phyloP scores from a whole-genome alignment of 176 grass and related monocot genomes.

The Ensete ventricosum region DNA sequence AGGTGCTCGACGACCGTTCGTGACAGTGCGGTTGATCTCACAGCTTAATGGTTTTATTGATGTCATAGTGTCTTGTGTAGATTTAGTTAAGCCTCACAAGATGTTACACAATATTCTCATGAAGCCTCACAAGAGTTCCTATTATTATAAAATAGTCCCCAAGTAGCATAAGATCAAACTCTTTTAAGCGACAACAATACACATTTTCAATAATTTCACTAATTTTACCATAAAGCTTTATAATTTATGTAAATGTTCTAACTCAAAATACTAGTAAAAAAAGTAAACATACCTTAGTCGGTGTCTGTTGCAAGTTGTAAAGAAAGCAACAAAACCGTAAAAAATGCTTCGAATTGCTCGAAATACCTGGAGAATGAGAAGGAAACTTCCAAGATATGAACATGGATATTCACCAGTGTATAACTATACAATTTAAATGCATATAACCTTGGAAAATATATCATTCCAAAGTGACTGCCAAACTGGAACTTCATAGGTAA shows the following conservation, averaged over 20 bases:
- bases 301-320: conserved; percentile 89
- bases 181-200: background rate
- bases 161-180: background rate
- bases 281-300: conserved; percentile 56
- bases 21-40: no score
- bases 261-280: background rate
- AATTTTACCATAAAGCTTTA: background rate
- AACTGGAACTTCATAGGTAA: conserved; percentile 44
- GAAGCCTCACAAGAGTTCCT: no score
- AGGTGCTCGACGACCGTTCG: no score
- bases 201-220: background rate
- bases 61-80: no score
- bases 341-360: conserved; percentile 81
- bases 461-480: conserved; percentile 87
- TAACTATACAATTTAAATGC: background rate
- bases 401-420: background rate
- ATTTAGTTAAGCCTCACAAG: no score
- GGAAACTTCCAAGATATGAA: conserved; percentile 12
- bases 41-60: no score
- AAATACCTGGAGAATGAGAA: conserved; percentile 57
- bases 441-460: conserved; percentile 73
- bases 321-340: conserved; percentile 94
- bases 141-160: no score
- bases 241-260: background rate
- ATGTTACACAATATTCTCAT: no score